Conservation (phyloP, 768 basidiomycete species). For the Amanita fuliginea region DNA sequence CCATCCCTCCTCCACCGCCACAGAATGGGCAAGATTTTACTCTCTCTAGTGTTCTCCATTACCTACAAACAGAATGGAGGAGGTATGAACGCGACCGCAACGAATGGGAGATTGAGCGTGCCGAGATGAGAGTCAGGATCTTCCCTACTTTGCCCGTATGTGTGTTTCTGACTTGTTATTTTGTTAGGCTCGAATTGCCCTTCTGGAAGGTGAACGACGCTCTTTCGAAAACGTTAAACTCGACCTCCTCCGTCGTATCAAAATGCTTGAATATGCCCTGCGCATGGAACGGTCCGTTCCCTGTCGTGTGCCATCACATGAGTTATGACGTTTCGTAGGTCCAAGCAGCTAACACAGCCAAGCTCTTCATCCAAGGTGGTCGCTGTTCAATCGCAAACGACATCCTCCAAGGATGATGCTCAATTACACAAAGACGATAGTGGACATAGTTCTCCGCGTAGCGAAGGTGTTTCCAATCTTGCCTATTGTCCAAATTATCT, state of each 20-base stretch:
- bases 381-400: constrained; percentile 42
- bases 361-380: constrained; percentile 59
- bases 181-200: constrained; percentile 84
- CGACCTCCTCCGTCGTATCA: constrained; percentile 92
- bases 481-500: constrained; percentile 4
- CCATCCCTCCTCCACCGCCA: constrained; percentile 64
- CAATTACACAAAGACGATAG: constrained; percentile 72
- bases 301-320: constrained; percentile 7
- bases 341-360: constrained; percentile 67
- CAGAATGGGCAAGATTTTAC: constrained; percentile 89
- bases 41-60: constrained; percentile 91
- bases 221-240: constrained; percentile 96
- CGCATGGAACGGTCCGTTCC: constrained; percentile 82
- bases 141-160: constrained; percentile 10
- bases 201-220: constrained; percentile 92
- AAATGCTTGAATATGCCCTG: constrained; percentile 98
- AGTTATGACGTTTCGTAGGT: constrained; percentile 42
- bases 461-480: constrained; percentile 48
- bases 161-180: constrained; percentile 18
- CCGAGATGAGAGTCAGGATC: constrained; percentile 89
- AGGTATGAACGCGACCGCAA: constrained; percentile 97
- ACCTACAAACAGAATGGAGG: constrained; percentile 96
- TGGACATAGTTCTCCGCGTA: constrained; percentile 73
- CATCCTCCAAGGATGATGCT: constrained; percentile 56
- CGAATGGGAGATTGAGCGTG: constrained; percentile 99